Base-by-base conservation (phyloP, 2,329 filamentous ascomycete species). In the Colletotrichum sp. region DNA sequence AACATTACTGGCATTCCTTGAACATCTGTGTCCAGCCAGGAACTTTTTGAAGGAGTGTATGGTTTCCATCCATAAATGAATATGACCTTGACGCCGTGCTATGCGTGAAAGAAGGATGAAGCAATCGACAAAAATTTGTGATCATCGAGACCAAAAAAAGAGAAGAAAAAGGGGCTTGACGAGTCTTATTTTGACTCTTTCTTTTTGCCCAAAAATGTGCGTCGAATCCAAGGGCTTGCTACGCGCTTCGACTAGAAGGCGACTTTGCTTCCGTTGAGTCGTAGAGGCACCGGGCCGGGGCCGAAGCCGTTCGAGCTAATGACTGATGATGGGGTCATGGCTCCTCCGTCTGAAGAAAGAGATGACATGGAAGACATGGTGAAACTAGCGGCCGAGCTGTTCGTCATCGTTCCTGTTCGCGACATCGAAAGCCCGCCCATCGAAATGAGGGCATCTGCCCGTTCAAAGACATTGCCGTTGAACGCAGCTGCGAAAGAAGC, bases 351-450 rank as follows among this genome's bases (percentile, higher is more conserved):
- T 7, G 84, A 85, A 11, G 83, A 84, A 76, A 85, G 82, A 55
- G 84, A 85, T 27, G 83, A 84, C 59, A 86, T 80, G 18, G 84
- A 86, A 61, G 69, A 69, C 62, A 76, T 75, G 61, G 73, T 76
- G 74, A 71, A 74, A 65, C 74, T 76, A 61, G 69, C 65, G 59
- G 72, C 72, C 27, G 72, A 72, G 6, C 84, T 84, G 69, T 83
- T 82, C n/a, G 82, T 82, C 81, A 87, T 84, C 13, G 84, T 85
- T 24, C 86, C 86, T n/a, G 81, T 83, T n/a, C 89, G 86, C 27
- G 86, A 87, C 85, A 91, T 87, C n/a, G 87, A 88, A 36, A 90
- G 84, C 18, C 89, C 89, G n/a, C 88, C 88, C 79, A 88, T 89
- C 6, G 87, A 87, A 74, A 91, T 89, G 59, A 91, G 83, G 8